Percentiles rank a stretch among this genome's conserved stretches.
Evolutionary conservation across 2,329 filamentous ascomycete genomes (phyloP).

Genomic region (Ascochyta fabae): DNA sequence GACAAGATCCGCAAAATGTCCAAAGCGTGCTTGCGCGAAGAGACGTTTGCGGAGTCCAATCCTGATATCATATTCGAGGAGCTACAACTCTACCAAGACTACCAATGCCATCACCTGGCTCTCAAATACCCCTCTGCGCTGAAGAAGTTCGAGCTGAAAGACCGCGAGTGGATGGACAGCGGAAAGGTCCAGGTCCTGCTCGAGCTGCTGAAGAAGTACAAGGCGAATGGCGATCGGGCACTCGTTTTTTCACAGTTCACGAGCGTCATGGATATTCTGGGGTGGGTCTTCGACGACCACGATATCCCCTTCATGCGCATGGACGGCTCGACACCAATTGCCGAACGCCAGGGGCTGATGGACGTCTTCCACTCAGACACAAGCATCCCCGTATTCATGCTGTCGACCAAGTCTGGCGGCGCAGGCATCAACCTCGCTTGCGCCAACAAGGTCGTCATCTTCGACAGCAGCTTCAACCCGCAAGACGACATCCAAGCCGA

Average conservation of each 20-base stretch:
- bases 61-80: conserved; percentile 62
- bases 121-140: conserved; percentile 59
- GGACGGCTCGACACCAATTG: conserved; percentile 82
- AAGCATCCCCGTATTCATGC: conserved; percentile 85
- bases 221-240: conserved; percentile 80
- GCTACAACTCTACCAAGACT: conserved; percentile 63
- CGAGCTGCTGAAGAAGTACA: conserved; percentile 74
- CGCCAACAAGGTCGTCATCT: conserved; percentile 97
- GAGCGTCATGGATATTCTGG: conserved; percentile 87
- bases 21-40: conserved; percentile 74
- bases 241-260: conserved; percentile 95
- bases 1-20: conserved; percentile 77
- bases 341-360: conserved; percentile 84
- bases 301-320: conserved; percentile 82
- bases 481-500: conserved; percentile 99
- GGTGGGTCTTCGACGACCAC: conserved; percentile 77
- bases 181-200: conserved; percentile 87
- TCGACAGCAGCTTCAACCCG: conserved; percentile 96
- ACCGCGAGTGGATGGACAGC: conserved; percentile 71
- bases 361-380: conserved; percentile 81
- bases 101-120: conserved; percentile 66
- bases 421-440: conserved; percentile 95
- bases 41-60: conserved; percentile 60
- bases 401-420: conserved; percentile 94
- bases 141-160: conserved; percentile 62